Conservation (phyloP, 192 early-diverging fungal genomes). For the Phlyctochytrium arcticum region DNA sequence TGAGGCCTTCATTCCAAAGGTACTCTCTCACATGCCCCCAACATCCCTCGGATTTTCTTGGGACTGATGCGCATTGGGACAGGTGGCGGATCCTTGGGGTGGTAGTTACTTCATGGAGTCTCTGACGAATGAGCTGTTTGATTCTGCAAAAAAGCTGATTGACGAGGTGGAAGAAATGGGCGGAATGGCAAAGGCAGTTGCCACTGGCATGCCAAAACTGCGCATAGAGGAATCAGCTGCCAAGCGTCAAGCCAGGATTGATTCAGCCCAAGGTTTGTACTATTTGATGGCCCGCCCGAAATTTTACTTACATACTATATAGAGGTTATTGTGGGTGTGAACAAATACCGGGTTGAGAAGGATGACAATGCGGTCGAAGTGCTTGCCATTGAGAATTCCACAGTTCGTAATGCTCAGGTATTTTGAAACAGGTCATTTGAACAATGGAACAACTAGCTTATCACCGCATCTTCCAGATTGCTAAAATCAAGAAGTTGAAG, state of each 20-base stretch:
- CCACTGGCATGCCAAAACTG: constrained; percentile 84
- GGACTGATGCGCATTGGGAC: no score
- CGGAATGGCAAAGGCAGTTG: constrained; percentile 89
- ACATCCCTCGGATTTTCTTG: no score
- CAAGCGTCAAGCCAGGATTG: constrained; percentile 82
- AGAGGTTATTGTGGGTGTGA: constrained; percentile 86
- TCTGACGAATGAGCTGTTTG: constrained; percentile 76
- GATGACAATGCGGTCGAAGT: constrained; percentile 68
- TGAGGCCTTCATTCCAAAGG: constrained; percentile 79
- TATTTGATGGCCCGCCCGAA: not conserved
- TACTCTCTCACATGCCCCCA: no score
- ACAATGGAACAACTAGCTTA: no score
- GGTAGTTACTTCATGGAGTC: constrained; percentile 93
- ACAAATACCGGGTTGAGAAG: constrained; percentile 63
- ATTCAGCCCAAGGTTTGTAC: constrained; percentile 70
- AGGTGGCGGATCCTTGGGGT: constrained; percentile 88
- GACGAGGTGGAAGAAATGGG: constrained; percentile 80
- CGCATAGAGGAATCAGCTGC: constrained; percentile 85
- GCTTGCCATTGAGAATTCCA: constrained; percentile 75
- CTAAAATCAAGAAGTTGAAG: constrained; percentile 56
- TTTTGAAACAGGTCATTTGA: not conserved
- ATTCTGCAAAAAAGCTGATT: constrained; percentile 63
- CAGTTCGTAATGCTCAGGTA: constrained; percentile 59
- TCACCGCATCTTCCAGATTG: no score
- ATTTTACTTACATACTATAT: not conserved